A percentile compares a stretch with the other conserved stretches of the same genome.
Evolutionary conservation across 306 rosid genomes (phyloP).

Genomic region (Vigna radiata): DNA sequence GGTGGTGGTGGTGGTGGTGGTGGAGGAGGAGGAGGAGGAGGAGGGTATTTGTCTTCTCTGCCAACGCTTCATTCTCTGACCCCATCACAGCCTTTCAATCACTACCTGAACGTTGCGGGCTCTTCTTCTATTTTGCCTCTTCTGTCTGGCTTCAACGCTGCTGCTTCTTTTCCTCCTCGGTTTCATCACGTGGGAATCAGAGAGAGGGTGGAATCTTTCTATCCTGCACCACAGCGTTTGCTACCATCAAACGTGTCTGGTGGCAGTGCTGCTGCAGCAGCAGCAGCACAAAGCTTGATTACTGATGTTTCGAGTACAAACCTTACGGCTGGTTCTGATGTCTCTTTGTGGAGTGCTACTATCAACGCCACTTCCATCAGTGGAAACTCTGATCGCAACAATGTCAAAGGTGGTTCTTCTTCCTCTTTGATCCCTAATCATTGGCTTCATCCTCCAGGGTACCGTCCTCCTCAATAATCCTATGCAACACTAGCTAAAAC

Average conservation of each 20-base stretch:
- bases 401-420: slow-evolving; percentile 23
- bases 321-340: slow-evolving; percentile 22
- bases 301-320: not conserved
- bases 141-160: slow-evolving; percentile 46
- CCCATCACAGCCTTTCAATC: slow-evolving; percentile 31
- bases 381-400: slow-evolving; percentile 34
- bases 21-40: not conserved
- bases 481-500: too few species aligned
- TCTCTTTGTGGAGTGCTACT: slow-evolving; percentile 51
- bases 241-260: slow-evolving; percentile 32
- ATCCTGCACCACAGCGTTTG: slow-evolving; percentile 13
- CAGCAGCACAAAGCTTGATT: slow-evolving; percentile 41
- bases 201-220: slow-evolving; percentile 19
- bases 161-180: slow-evolving; percentile 6
- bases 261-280: not conserved
- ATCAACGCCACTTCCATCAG: slow-evolving; percentile 30
- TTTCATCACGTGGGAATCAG: slow-evolving; percentile 28
- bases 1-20: slow-evolving; percentile 14
- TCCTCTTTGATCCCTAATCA: slow-evolving; percentile 47
- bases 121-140: slow-evolving; percentile 46
- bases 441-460: slow-evolving; percentile 50
- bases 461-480: slow-evolving; percentile 47
- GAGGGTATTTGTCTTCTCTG: slow-evolving; percentile 50
- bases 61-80: slow-evolving; percentile 39
- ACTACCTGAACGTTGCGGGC: slow-evolving; percentile 3